Evolutionary conservation across 495 filamentous ascomycete genomes (phyloP), one percentile per base, ranked within the genome.

Genomic region (Hypoxylon lienhwacheense): DNA sequence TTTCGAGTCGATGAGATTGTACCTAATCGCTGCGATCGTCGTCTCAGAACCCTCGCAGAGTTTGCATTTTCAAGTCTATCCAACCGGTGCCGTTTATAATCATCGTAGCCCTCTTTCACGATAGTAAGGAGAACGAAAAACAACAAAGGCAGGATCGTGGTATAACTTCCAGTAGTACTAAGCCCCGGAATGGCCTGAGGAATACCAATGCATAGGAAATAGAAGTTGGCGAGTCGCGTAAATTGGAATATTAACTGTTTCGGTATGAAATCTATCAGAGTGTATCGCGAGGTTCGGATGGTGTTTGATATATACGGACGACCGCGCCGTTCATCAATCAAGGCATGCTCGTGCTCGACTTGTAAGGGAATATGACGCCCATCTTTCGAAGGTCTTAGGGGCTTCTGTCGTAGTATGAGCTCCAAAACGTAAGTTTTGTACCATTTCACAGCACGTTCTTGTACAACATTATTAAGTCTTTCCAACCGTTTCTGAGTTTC

Each of bases 201-300:
- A 43, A 95, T 87, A 4, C 89, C 88, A 19, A 96, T 84, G 41
- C 90, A 80, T 35, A 96, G 76, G 70, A 96, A 96, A 68, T 89
- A 90, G 61, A 92, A 95, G 64, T 96, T 96, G 53, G 89, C 90
- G 39, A 96, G 70, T 63, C 95, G 91, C 42, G 89, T 91, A 66
- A 95, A 93, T 66, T 96, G 91, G 29, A 89, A 90, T 59, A 90
- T 83, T 7, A 96, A 66, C 65, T 96, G 91, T 54, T 89, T 88
- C 6, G 91, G 91, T 20, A 96, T 69, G 66, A 96, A 96, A 68
- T 88, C 88, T 80, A 84, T 95, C 12, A 90, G 68, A 21, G 86
- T 93, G 63, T 96, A 96, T 42, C 91, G 79, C 59, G 84, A 88
- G 4, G 88, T 91, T 11, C 89, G 83, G 59, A 96, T 92, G 43